Evolutionary conservation across 2,329 filamentous ascomycete species (phyloP).

Genomic region (Hypoxylon sp.): DNA sequence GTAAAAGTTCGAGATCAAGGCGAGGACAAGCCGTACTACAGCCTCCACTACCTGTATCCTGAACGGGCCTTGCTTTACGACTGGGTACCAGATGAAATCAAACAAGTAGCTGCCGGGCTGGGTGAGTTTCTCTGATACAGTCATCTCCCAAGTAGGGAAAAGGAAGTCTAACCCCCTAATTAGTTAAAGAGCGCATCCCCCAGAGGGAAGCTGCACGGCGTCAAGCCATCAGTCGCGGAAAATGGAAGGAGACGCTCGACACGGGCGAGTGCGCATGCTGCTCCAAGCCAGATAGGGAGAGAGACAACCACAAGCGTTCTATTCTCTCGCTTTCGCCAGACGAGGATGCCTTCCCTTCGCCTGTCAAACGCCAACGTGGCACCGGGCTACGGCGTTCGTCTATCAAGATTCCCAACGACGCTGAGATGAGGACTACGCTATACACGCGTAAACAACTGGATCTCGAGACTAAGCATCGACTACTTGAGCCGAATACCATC

Average conservation of each 20-base stretch:
- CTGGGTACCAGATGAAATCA: slow-evolving; percentile 61
- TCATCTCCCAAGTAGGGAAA: neutral
- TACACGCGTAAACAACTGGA: neutral
- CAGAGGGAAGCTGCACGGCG: slow-evolving; percentile 41
- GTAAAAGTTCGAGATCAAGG: slow-evolving; percentile 50
- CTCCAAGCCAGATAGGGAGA: slow-evolving; percentile 44
- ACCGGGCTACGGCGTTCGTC: neutral
- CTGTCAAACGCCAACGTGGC: neutral
- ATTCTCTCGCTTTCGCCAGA: neutral
- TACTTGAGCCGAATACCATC: neutral
- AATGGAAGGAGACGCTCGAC: slow-evolving; percentile 46
- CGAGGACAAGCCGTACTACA: slow-evolving; percentile 48
- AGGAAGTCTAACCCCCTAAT: slow-evolving; percentile 7
- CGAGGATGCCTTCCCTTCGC: neutral
- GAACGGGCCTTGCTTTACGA: slow-evolving; percentile 63
- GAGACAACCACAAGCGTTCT: slow-evolving; percentile 32
- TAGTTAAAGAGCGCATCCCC: slow-evolving; percentile 44
- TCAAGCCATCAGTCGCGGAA: slow-evolving; percentile 40
- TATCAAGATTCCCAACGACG: neutral
- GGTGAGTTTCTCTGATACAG: slow-evolving; percentile 55
- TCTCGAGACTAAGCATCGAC: slow-evolving; percentile 1
- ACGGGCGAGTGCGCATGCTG: slow-evolving; percentile 50
- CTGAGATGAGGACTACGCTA: neutral
- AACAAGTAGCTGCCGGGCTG: slow-evolving; percentile 57
- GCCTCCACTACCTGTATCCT: slow-evolving; percentile 61